phyloP scores from a whole-genome alignment of 306 rosid genomes.

The Urtica urens region DNA sequence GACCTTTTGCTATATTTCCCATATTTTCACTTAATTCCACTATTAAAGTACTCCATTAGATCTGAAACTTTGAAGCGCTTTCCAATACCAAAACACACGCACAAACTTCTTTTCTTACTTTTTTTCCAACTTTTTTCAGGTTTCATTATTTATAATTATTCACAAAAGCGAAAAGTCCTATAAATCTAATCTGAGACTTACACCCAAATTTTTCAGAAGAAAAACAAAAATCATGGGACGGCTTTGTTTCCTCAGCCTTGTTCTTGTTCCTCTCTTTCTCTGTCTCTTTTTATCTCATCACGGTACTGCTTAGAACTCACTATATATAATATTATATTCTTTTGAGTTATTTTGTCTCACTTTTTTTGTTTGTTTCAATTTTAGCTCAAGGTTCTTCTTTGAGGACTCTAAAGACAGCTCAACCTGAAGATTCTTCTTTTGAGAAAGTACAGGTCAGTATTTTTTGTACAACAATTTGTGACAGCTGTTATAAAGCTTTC shows the following conservation, averaged over 20 bases:
- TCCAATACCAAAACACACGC: neutral
- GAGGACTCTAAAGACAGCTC: conserved; percentile 20
- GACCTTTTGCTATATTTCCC: neutral
- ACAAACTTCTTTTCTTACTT: neutral
- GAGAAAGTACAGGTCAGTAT: conserved; percentile 19
- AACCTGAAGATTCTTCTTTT: conserved; percentile 10
- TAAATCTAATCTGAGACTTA: conserved; percentile 11
- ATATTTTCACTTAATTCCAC: conserved; percentile 3
- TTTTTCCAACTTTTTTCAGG: neutral
- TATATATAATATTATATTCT: no score
- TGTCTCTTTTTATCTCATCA: conserved; percentile 33
- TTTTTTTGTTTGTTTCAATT: neutral
- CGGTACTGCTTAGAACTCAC: conserved; percentile 22
- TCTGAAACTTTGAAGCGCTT: conserved; percentile 25
- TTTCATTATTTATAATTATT: neutral
- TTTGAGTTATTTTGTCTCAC: neutral
- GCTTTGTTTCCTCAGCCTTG: conserved; percentile 28
- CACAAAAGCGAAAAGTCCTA: neutral
- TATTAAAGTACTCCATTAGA: conserved; percentile 22
- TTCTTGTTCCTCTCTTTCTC: conserved; percentile 36
- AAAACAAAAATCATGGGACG: conserved; percentile 32
- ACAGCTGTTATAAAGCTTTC: neutral
- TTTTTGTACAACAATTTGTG: neutral
- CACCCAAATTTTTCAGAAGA: conserved; percentile 22
- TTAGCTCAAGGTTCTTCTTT: conserved; percentile 36